Evolutionary conservation across 2,329 filamentous ascomycete species (phyloP).

Genomic region (Phoma sp.): DNA sequence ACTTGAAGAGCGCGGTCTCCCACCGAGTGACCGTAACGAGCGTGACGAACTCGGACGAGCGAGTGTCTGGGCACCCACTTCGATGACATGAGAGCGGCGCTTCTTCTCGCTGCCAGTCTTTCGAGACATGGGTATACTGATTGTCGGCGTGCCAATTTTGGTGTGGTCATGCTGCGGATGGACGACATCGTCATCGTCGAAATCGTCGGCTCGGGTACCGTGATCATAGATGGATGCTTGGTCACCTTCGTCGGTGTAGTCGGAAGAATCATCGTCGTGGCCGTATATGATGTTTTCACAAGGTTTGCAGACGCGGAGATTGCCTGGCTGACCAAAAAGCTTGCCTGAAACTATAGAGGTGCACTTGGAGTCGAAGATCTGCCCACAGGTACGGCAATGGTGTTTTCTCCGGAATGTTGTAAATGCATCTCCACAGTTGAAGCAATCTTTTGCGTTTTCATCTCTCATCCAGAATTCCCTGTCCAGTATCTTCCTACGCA

Average conservation of each 20-base stretch:
- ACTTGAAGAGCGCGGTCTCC: slow-evolving; percentile 74
- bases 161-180: slow-evolving; percentile 48
- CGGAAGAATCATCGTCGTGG: slow-evolving; percentile 88
- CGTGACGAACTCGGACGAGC: slow-evolving; percentile 92
- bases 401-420: slow-evolving; percentile 95
- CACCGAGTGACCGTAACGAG: slow-evolving; percentile 77
- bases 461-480: slow-evolving; percentile 99
- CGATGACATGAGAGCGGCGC: slow-evolving; percentile 84
- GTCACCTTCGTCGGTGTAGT: slow-evolving; percentile 83
- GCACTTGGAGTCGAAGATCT: slow-evolving; percentile 97
- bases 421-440: slow-evolving; percentile 87
- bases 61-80: slow-evolving; percentile 78
- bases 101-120: slow-evolving; percentile 77
- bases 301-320: slow-evolving; percentile 87
- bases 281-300: slow-evolving; percentile 91
- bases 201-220: slow-evolving; percentile 30
- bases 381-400: slow-evolving; percentile 93
- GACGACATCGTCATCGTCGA: slow-evolving; percentile 33
- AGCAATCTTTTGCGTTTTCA: slow-evolving; percentile 97
- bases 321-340: slow-evolving; percentile 84
- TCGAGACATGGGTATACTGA: slow-evolving; percentile 69
- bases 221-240: slow-evolving; percentile 62
- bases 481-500: slow-evolving; percentile 86
- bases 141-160: slow-evolving; percentile 62
- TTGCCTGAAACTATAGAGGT: slow-evolving; percentile 88